Conservation (phyloP, 108 stramenopile genomes). For the Pseudonitzschia multistriata region DNA sequence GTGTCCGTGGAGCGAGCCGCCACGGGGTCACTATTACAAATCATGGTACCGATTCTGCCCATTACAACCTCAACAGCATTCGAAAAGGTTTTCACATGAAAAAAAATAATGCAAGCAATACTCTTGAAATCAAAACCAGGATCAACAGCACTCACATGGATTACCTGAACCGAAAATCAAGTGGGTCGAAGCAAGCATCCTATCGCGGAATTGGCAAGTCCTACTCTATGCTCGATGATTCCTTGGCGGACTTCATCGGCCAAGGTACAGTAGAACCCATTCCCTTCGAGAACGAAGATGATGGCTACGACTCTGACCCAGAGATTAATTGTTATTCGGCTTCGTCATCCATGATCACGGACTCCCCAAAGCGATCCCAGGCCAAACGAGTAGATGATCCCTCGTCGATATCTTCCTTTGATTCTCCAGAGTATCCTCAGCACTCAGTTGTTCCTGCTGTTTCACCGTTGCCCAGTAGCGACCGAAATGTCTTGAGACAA, state of each 20-base stretch:
- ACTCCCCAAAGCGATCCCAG: neutral
- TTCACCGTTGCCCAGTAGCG: neutral
- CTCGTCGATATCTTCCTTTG: neutral
- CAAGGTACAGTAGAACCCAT: constrained; percentile 11
- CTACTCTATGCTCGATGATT: constrained; percentile 6
- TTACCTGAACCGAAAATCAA: neutral
- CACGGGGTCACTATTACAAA: constrained; percentile 30
- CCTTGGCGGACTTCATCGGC: constrained; percentile 11
- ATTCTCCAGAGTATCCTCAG: neutral
- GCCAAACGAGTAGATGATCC: neutral
- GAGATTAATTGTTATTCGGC: constrained; percentile 19
- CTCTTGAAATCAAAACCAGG: neutral
- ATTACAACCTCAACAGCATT: constrained; percentile 2
- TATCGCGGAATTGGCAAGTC: constrained; percentile 5
- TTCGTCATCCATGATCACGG: neutral
- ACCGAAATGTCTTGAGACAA: neutral
- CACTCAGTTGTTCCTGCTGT: neutral
- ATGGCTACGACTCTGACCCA: constrained; percentile 39
- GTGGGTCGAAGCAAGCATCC: neutral
- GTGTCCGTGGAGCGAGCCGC: constrained; percentile 20
- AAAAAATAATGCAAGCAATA: neutral
- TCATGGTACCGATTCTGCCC: neutral
- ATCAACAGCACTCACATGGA: too few species aligned
- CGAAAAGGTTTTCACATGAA: constrained; percentile 2
- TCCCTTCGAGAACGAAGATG: constrained; percentile 12